Conservation (phyloP, 2,329 filamentous ascomycete genomes). For the Atkinsonella texensis region DNA sequence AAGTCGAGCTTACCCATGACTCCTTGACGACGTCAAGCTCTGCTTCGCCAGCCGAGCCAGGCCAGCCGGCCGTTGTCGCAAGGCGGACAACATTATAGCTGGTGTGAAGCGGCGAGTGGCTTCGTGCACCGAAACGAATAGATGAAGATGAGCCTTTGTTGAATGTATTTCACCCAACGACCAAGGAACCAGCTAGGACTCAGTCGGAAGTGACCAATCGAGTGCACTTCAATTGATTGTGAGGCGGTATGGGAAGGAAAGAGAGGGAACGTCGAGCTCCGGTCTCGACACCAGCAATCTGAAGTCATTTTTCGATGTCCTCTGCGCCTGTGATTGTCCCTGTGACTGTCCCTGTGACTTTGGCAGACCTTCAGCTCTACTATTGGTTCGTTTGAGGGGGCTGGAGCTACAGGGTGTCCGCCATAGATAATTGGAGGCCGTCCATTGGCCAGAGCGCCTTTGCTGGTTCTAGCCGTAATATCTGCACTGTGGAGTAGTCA, state of each 20-base stretch:
- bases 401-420: background rate
- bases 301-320: slow-evolving; percentile 16
- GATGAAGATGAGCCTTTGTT: background rate
- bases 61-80: slow-evolving; percentile 10
- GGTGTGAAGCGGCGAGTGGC: background rate
- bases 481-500: too few relatives aligned
- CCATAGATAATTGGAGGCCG: slow-evolving; percentile 8
- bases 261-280: slow-evolving; percentile 12
- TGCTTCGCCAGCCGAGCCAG: slow-evolving; percentile 8
- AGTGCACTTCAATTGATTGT: background rate
- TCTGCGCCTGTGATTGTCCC: slow-evolving; percentile 20
- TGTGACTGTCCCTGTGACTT: slow-evolving; percentile 25
- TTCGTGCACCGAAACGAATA: background rate
- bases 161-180: background rate
- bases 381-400: background rate
- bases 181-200: background rate
- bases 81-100: slow-evolving; percentile 11
- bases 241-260: background rate
- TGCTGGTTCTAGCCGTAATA: too few relatives aligned
- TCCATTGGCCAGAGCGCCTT: slow-evolving; percentile 7
- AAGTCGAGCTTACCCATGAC: slow-evolving; percentile 8
- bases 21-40: slow-evolving; percentile 7
- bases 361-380: background rate
- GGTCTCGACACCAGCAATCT: slow-evolving; percentile 16
- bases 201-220: background rate